Conservation (phyloP, 139 green algal species). For the Coelastrella sp. region DNA sequence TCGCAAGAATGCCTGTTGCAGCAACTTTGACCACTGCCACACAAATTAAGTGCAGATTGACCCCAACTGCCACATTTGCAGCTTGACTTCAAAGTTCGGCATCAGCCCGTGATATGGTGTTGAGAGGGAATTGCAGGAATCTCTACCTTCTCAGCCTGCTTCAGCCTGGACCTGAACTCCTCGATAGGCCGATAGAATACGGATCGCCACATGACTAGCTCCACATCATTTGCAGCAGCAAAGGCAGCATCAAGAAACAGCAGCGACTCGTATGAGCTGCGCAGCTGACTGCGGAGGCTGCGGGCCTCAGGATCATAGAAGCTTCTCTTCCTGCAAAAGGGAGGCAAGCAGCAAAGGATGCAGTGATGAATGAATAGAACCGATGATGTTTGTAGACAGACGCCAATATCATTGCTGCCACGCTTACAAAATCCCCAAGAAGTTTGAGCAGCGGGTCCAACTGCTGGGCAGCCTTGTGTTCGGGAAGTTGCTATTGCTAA, state of each 20-base stretch:
- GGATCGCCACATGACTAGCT: conserved; percentile 76
- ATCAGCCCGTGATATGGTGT: background rate
- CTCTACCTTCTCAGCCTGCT: conserved; percentile 48
- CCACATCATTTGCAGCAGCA: conserved; percentile 59
- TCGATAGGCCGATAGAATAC: conserved; percentile 83
- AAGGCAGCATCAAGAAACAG: conserved; percentile 68
- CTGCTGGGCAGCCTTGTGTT: too few species aligned
- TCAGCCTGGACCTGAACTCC: conserved; percentile 73
- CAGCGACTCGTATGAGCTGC: conserved; percentile 61
- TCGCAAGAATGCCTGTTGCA: too few species aligned
- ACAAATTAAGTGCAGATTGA: background rate
- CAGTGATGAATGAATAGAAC: too few species aligned
- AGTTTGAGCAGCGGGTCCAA: too few species aligned
- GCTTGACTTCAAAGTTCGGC: background rate
- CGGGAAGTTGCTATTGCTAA: too few species aligned
- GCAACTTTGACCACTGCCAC: too few species aligned
- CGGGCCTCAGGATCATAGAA: conserved; percentile 72
- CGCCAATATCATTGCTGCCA: too few species aligned
- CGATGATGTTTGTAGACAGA: too few species aligned
- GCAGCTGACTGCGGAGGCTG: conserved; percentile 60
- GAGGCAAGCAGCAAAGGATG: too few species aligned
- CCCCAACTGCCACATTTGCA: background rate
- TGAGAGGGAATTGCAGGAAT: background rate
- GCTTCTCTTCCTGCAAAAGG: conserved; percentile 46
- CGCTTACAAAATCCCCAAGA: too few species aligned